Evolutionary conservation across 75 land plant genomes (phyloP).

Genomic region (Sequoiadendron giganteum): DNA sequence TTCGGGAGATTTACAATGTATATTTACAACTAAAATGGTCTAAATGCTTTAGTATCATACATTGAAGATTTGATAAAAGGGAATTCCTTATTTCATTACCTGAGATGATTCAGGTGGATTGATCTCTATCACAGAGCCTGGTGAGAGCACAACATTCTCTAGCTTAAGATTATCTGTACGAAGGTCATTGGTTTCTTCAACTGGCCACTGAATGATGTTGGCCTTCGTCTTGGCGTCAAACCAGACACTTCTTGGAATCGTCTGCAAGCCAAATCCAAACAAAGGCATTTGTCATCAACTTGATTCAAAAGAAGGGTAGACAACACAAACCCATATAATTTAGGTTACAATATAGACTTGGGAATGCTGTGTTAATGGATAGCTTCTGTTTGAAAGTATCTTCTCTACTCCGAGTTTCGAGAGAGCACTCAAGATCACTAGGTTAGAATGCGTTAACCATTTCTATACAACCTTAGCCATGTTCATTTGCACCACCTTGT

Average conservation of each 20-base stretch:
- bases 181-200: conserved; percentile 62
- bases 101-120: conserved; percentile 45
- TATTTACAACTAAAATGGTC: not conserved
- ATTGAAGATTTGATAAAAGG: not conserved
- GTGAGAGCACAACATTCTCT: conserved; percentile 18
- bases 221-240: conserved; percentile 52
- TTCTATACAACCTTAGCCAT: too few species aligned
- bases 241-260: conserved; percentile 64
- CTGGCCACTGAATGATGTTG: conserved; percentile 80
- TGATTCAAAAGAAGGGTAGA: not conserved
- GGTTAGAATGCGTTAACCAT: too few species aligned
- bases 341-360: not conserved
- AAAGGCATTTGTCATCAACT: not conserved
- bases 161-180: conserved; percentile 24
- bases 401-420: not conserved
- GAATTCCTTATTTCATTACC: conserved; percentile 29
- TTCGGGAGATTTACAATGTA: not conserved
- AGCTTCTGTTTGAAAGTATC: not conserved
- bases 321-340: not conserved
- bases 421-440: too few species aligned
- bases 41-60: not conserved
- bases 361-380: not conserved
- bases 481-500: too few species aligned
- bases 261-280: conserved; percentile 29
- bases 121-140: conserved; percentile 61